Evolutionary conservation across 306 rosid genomes (phyloP).

Genomic region (Quercus berberidifolia): DNA sequence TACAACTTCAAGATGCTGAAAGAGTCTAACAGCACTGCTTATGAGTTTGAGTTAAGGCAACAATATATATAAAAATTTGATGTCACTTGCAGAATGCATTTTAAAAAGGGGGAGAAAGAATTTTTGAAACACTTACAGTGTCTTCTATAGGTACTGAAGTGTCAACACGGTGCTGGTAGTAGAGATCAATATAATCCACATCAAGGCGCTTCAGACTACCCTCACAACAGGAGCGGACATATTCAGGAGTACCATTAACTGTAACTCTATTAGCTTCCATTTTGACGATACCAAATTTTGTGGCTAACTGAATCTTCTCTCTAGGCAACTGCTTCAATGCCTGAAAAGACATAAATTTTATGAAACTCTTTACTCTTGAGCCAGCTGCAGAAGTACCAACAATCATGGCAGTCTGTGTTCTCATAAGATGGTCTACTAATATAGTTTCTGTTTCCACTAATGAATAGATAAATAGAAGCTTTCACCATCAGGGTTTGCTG

Average conservation of each 20-base stretch:
- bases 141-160: conserved; percentile 75
- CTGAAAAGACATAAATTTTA: conserved; percentile 20
- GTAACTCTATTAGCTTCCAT: conserved; percentile 11
- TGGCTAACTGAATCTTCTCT: conserved; percentile 69
- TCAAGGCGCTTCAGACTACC: conserved; percentile 74
- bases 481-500: neutral
- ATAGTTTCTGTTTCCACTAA: neutral
- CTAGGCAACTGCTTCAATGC: conserved; percentile 68
- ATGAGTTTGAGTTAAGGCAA: neutral
- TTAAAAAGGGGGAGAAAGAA: neutral
- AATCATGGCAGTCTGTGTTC: neutral
- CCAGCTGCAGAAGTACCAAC: neutral
- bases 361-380: neutral
- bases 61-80: neutral
- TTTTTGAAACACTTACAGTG: conserved; percentile 45
- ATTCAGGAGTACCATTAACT: conserved; percentile 77
- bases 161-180: conserved; percentile 78
- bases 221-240: conserved; percentile 75
- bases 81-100: neutral
- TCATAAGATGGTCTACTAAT: neutral
- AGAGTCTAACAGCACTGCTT: conserved; percentile 5
- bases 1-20: neutral
- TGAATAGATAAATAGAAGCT: neutral
- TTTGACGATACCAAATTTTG: conserved; percentile 69
- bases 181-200: conserved; percentile 74